Evolutionary conservation across 1,284 basidiomycete genomes (phyloP), one percentile per base, ranked within the genome.

Genomic region (Tetrapyrgos nigripes): DNA sequence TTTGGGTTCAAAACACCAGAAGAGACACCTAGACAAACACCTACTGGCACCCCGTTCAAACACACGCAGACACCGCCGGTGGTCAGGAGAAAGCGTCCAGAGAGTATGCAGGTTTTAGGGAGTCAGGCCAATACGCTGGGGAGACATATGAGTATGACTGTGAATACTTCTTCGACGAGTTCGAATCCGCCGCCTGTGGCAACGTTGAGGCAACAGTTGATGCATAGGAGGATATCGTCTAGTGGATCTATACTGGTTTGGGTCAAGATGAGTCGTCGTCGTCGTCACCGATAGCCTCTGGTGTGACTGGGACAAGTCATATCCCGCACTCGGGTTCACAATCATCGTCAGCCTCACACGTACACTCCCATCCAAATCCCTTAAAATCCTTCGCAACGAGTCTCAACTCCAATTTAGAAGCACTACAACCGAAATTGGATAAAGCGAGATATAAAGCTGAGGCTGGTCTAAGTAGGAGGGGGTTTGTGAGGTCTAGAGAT

Each of bases 371-470:
- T n/a, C n/a, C n/a, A 73, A 52, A 68, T 87, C 49, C 83, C 82
- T 60, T 73, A 75, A 48, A 82, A 83, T 56, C 67, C 84, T 35
- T 61, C 3, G 59, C 59, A n/a, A 73, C 75, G 21, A 73, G 71
- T 19, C 69, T 86, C 11, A 80, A 83, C 61, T 77, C 80, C 6
- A 78, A 75, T 44, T 67, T 83, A 26, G 78, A 81, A 54, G 69
- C 73, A 40, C 67, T 78, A 1, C 76, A 78, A 60, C 82, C 82
- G 0, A 76, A 71, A 31, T 61, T 85, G 5, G 83, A 84, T 31
- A 80, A 78, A n/a, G 87, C 85, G 33, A 72, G 85, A 60, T 90
- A 83, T 70, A 89, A 89, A 71, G 87, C 87, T 0, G 88, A 89
- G 69, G 88, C 87, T 21, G 88, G 87, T 21, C 66, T 89, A 40